phyloP scores from a whole-genome alignment of 164 flowering plant genomes.

The Dillenia turbinata region DNA sequence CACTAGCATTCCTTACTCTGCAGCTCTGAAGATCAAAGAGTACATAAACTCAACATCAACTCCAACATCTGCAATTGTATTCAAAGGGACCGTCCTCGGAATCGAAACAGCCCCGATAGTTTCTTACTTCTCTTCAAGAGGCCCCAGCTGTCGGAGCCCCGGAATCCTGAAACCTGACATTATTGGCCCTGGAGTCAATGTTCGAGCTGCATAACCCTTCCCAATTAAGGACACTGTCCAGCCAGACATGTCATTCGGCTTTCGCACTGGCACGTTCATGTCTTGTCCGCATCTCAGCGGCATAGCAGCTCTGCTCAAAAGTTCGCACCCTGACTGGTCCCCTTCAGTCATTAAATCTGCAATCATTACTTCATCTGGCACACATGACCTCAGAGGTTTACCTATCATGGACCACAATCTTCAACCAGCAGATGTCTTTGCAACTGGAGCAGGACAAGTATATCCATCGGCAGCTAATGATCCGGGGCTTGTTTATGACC shows the following conservation, averaged over 20 bases:
- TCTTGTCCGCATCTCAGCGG: conserved; percentile 1
- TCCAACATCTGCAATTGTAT: conserved; percentile 2
- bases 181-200: too few relatives aligned
- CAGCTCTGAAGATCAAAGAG: neutral
- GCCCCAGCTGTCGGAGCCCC: conserved; percentile 5
- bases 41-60: neutral
- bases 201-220: conserved; percentile 1
- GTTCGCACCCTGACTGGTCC: too few relatives aligned
- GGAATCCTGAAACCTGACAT: neutral
- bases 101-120: conserved; percentile 1
- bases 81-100: conserved; percentile 6
- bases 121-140: conserved; percentile 4
- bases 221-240: neutral
- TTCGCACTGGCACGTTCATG: conserved; percentile 8
- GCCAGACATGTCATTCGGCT: neutral
- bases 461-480: conserved; percentile 9
- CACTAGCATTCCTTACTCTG: neutral
- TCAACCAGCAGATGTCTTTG: conserved; percentile 3
- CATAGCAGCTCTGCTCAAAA: too few relatives aligned
- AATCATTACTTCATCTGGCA: conserved; percentile 1
- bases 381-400: neutral
- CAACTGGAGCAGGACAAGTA: conserved; percentile 5
- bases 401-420: neutral
- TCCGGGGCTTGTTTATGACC: conserved; percentile 6
- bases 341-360: neutral